Evolutionary conservation across 148 eudicot genomes (phyloP), one percentile per base, ranked within the genome.

Genomic region (Persicaria tinctoria): DNA sequence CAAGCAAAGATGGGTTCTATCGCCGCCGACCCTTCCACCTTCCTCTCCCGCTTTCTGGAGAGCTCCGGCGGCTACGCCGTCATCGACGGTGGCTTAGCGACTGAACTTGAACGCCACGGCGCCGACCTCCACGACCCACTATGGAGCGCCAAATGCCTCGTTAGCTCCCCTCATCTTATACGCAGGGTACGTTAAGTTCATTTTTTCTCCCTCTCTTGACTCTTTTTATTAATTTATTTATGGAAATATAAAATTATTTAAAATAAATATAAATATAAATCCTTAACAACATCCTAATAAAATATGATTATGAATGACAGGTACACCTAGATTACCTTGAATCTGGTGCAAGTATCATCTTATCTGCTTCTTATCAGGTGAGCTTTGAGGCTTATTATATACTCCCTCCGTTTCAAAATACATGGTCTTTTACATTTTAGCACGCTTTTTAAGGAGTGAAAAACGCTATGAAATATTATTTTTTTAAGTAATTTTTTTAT

Each of bases 321-420:
- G 93, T 89, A 18, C 90, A 89, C 84, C 80, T 89, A n/a, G 90
- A 87, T 77, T 87, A 87, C 80, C 86, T 87, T 78, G 88, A 87
- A 78, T 88, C 90, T 53, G 90, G 90, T 44, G 88, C 90, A 49
- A 85, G 84, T 78, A 82, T 87, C 46, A 83, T 87, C 12, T 78
- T 82, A 75, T 78, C 90, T 50, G 79, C 88, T 68, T 87, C 90
- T 54, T 87, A 87, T 75, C 90, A 87, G 88, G 90, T 85, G 69
- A 69, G 70, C 4, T 68, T 38, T 45, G 23, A 2, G 3, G 41
- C 41, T 32, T 32, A 32, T 32, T 23, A 0, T 23, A 23, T 23
- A 23, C 27, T 0, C 23, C 23, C 23, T 23, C 0, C 23, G 23
- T n/a, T n/a, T n/a, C n/a, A n/a, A n/a, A n/a, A n/a, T n/a, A n/a